Evolutionary conservation across 176 grass and related monocot genomes (phyloP), one percentile per base, ranked within the genome.

Genomic region (Sorghum bicolor): DNA sequence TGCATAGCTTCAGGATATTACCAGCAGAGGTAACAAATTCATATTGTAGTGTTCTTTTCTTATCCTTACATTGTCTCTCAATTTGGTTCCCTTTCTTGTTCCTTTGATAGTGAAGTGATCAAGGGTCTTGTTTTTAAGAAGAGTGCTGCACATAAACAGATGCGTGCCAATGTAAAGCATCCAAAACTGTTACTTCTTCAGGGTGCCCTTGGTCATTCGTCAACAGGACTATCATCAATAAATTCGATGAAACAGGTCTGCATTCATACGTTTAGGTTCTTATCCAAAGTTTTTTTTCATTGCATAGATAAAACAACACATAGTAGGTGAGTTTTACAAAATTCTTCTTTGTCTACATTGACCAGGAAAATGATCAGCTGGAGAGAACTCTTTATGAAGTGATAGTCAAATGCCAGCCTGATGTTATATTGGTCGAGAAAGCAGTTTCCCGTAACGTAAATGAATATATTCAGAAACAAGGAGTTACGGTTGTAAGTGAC

Each of bases 101-200:
- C 83, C 68, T 67, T 50, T 88, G 83, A 84, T 88, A 98, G 96
- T 88, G 84, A 98, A 91, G 91, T 95, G 91, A 87, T 95, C 75
- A 92, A 91, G 3, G 96, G 96, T 88, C 88, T 95, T 86, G 89
- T 95, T 88, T 98, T 98, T 80, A 98, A 98, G 89, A 98, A 94
- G 83, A 91, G 86, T 68, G 86, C 86, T 40, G 83, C 89, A 67
- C 92, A 82, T 83, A 94, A 94, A 76, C 92, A 91, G 86, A 94
- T 94, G 89, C 55, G 83, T 74, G 53, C 86, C 71, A 62, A 43
- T 80, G 84, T 94, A 52, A 83, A 84, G 69, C 68, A 94, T 39
- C 92, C 92, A 55, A 91, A 85, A 82, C 50, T 91, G 80, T 85
- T 94, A 68, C 76, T 94, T 67, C 86, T 94, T 73, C 64, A 82